Conservation (phyloP, 2,329 filamentous ascomycete species). For the Sclerotinia sclerotiorum region DNA sequence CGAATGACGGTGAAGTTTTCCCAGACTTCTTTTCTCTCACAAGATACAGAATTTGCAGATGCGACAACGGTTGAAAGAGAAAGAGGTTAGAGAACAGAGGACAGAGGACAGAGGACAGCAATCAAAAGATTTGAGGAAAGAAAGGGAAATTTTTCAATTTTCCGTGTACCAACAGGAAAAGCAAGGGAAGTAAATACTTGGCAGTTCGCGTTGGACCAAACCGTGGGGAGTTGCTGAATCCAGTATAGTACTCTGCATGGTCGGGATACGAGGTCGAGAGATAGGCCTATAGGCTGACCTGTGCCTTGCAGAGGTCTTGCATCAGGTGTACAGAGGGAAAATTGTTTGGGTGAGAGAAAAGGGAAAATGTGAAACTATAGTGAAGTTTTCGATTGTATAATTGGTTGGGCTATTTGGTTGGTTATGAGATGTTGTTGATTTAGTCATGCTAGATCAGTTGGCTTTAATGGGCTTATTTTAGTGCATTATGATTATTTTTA, state of each 20-base stretch:
- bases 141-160: not conserved
- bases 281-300: not conserved
- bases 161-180: not conserved
- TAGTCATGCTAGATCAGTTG: not conserved
- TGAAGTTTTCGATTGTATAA: no score
- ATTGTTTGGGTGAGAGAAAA: constrained; percentile 1
- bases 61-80: not conserved
- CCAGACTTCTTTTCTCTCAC: not conserved
- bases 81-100: not conserved
- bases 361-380: not conserved
- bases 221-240: not conserved
- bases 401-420: not conserved
- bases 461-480: not conserved
- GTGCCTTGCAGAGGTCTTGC: constrained; percentile 12
- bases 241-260: constrained; percentile 1
- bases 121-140: not conserved
- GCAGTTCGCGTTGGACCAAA: constrained; percentile 3
- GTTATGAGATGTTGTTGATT: not conserved
- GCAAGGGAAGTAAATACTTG: constrained; percentile 9
- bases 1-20: not conserved
- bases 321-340: not conserved
- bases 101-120: not conserved
- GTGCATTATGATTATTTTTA: constrained; percentile 1
- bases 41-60: not conserved
- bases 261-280: constrained; percentile 1